Base-by-base conservation (phyloP, 129 eudicot species). In the Saposhnikovia divaricata region DNA sequence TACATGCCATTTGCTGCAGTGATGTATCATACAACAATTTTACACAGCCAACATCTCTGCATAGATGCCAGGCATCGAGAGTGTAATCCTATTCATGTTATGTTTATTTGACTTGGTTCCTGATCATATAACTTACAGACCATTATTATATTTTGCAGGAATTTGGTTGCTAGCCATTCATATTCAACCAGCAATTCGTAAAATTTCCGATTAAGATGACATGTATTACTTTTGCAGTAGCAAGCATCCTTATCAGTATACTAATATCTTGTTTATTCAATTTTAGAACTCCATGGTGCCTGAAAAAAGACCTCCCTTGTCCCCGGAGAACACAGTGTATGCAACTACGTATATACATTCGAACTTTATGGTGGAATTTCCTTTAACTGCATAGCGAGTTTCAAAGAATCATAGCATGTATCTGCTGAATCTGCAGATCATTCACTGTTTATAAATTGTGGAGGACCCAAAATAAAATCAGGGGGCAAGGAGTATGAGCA, bases 11-110 rank as follows among this genome's bases (percentile, higher is more conserved):
- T 77, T 79, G 43, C 81, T 83, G 87, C 85, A 87, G 91, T 77
- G 98, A 93, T 79, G 40, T 90, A 73, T 90, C 98, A 0, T 90
- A 90, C 89, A 93, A 93, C 86, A 86, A 90, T 75, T 93, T 93
- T 79, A 85, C 98, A 12, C 44, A 40, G 9, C 18, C 6, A 66
- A 40, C 88, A 61, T 31, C 84, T 77, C 21, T 77, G 37, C 34
- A 21, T 74, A 72, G 72, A 43, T 93, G 96, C 80, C 85, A 81
- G 82, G 46, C 85, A 63, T 81, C 93, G 53, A 82, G 55, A 38
- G 68, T 90, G 98, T 93, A 89, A 85, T 92, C 61, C 77, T 47
- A 65, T 77, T 53, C 47, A 46, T 53, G 5, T 25, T 40, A 2
- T 76, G 55, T 31, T 46, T 34, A 34, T 55, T 28, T 39, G 3